Evolutionary conservation across 1,284 basidiomycete species (phyloP).

Genomic region (Ustilago crameri): DNA sequence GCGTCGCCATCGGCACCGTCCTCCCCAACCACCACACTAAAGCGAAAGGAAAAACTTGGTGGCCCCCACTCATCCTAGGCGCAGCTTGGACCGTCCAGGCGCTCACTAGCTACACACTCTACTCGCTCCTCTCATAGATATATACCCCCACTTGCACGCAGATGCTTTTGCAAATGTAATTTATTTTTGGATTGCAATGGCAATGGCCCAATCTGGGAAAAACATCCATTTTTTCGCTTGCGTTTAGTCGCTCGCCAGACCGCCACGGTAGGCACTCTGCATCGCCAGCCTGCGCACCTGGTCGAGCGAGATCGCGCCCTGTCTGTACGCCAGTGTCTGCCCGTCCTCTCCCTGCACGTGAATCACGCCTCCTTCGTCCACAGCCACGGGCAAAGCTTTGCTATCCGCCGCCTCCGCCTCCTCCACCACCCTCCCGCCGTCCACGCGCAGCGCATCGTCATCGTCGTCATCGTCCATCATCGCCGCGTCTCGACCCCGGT

Average conservation of each 20-base stretch:
- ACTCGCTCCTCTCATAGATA: constrained; percentile 6
- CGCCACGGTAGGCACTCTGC: constrained; percentile 56
- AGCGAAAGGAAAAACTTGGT: constrained; percentile 8
- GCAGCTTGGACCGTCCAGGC: constrained; percentile 76
- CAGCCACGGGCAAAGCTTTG: constrained; percentile 36
- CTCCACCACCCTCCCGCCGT: constrained; percentile 23
- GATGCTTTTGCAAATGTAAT: background rate
- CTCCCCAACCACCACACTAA: constrained; percentile 1
- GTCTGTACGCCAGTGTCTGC: constrained; percentile 57
- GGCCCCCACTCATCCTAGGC: constrained; percentile 77
- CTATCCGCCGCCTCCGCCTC: constrained; percentile 33
- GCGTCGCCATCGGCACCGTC: constrained; percentile 24
- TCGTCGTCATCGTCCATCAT: constrained; percentile 60
- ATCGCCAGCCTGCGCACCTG: constrained; percentile 61
- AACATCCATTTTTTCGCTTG: too few relatives aligned
- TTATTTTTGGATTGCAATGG: background rate
- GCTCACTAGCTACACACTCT: constrained; percentile 5
- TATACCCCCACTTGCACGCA: background rate
- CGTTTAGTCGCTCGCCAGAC: constrained; percentile 71
- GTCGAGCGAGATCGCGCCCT: constrained; percentile 63
- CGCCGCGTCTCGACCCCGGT: constrained; percentile 29
- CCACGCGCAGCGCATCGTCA: constrained; percentile 56
- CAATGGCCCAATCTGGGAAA: too few relatives aligned
- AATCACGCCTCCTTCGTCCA: constrained; percentile 53
- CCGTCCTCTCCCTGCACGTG: constrained; percentile 65